Conservation (phyloP, 805 yeast species). For the Candida palmyrensis region DNA sequence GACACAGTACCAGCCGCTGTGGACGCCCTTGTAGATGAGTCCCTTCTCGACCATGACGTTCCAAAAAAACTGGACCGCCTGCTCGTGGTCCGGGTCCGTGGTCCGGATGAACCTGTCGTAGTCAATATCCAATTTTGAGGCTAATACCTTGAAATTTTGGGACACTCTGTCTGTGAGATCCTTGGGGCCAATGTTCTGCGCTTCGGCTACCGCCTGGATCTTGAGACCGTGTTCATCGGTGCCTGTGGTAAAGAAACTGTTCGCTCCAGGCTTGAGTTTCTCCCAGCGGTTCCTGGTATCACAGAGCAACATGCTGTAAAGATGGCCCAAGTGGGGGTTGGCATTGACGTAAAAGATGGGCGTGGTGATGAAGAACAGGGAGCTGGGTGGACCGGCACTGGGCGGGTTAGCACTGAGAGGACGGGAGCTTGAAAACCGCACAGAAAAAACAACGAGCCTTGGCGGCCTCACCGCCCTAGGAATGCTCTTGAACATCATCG, state of each 20-base stretch:
- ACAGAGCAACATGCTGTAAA: conserved; percentile 79
- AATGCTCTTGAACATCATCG: too few species aligned
- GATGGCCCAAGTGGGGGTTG: conserved; percentile 87
- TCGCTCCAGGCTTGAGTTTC: conserved; percentile 24
- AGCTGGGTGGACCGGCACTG: background rate
- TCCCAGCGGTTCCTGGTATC: conserved; percentile 81
- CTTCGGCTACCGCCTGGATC: conserved; percentile 79
- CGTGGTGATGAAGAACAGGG: conserved; percentile 46
- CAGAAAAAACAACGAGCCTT: too few species aligned
- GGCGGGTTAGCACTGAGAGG: background rate
- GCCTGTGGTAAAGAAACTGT: conserved; percentile 71
- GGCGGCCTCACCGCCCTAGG: too few species aligned
- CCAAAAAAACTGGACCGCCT: conserved; percentile 71
- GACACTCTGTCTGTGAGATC: conserved; percentile 69
- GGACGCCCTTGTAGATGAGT: conserved; percentile 74
- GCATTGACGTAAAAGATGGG: conserved; percentile 98
- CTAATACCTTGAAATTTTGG: conserved; percentile 57
- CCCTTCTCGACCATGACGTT: conserved; percentile 50
- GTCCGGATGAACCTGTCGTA: conserved; percentile 85
- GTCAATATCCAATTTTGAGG: conserved; percentile 49
- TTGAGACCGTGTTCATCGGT: conserved; percentile 97
- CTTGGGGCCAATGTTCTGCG: conserved; percentile 45
- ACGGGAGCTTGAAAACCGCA: background rate
- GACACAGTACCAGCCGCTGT: conserved; percentile 91
- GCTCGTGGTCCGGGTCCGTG: conserved; percentile 75